Evolutionary conservation across 2,329 filamentous ascomycete species (phyloP), one percentile per base, ranked within the genome.

Genomic region (Lomentospora prolificans): DNA sequence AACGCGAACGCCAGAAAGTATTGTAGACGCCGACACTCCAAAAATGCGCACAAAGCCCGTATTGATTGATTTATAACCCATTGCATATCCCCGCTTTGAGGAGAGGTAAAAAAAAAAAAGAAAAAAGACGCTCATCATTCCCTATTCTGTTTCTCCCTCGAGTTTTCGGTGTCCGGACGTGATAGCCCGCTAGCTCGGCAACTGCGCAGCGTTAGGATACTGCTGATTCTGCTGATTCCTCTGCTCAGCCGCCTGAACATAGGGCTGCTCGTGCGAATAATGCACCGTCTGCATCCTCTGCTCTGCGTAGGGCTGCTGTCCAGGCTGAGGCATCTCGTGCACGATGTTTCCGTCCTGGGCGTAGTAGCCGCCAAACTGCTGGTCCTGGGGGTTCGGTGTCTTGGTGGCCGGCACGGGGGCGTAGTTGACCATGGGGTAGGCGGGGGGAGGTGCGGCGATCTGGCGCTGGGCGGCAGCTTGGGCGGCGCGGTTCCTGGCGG

Each of bases 381-480:
- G 4, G 22, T 48, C 14, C 22, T 48, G 44, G 17, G 17, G 44
- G 17, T 22, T 25, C 2, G 44, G 22, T 10, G 44, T 22, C 2
- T 48, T 22, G 44, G 44, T n/a, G 22, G 7, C 17, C 8, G 44
- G 44, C 7, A 48, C 44, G 44, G 44, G 44, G 14, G 44, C 44
- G 44, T 48, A 48, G 24, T 48, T 48, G 17, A 48, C 44, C 44
- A 48, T 48, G 4, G 44, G 44, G 44, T 54, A 54, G 36, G 33
- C 52, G 12, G 50, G 50, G 6, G 50, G 28, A 30, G 50, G 2
- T 3, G 25, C 50, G 50, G 50, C 50, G 25, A 25, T 14, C 8
- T 51, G 12, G 28, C 28, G 50, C 17, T 19, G 19, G 12, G 12
- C 50, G 25, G 50, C 28, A 14, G 50, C 50, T 19, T 19, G 9